phyloP scores from a whole-genome alignment of 192 early-diverging fungal species.

The Neocallimastix lanati region DNA sequence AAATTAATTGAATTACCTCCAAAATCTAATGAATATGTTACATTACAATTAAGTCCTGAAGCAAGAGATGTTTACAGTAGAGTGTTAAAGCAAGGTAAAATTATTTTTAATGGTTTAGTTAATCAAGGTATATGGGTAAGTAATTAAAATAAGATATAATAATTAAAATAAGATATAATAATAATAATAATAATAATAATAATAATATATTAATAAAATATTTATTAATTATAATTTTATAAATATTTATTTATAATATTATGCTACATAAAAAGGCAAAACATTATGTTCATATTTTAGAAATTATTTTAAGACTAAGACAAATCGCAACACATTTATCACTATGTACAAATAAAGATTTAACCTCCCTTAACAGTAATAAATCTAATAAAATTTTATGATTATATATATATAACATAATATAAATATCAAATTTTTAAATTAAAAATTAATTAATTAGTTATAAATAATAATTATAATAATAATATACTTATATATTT shows the following conservation, averaged over 20 bases:
- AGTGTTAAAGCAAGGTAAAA: constrained; percentile 44
- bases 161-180: no score
- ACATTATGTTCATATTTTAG: not conserved
- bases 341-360: not conserved
- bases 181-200: no score
- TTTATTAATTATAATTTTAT: no score
- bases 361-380: not conserved
- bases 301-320: not conserved
- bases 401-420: no score
- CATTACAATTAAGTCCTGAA: constrained; percentile 35
- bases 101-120: constrained; percentile 36
- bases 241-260: no score
- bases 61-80: constrained; percentile 54
- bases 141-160: no score
- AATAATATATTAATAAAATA: no score
- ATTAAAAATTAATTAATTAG: no score
- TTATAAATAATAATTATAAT: no score
- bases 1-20: constrained; percentile 61
- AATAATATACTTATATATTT: no score
- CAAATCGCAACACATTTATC: not conserved
- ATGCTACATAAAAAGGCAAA: not conserved
- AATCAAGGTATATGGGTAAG: constrained; percentile 15
- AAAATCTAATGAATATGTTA: constrained; percentile 34
- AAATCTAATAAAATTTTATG: no score
- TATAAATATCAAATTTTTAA: no score